phyloP scores from a whole-genome alignment of 1,139 yeast genomes.

The Eremothecium gossypii region DNA sequence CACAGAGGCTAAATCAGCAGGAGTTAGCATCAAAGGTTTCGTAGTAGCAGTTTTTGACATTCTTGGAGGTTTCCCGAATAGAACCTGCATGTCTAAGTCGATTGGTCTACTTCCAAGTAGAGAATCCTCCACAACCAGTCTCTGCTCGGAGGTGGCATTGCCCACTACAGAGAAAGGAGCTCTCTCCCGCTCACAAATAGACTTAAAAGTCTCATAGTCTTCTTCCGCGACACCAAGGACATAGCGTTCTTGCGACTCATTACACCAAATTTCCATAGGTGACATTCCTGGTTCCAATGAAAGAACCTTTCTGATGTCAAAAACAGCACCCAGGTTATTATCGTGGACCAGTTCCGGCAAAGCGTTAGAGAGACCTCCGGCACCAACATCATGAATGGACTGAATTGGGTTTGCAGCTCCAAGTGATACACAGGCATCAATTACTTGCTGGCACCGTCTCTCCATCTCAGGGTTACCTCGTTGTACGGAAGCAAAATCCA shows the following conservation, averaged over 20 bases:
- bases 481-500: constrained; percentile 98
- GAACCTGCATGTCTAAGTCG: constrained; percentile 91
- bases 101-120: constrained; percentile 75
- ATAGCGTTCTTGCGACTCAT: constrained; percentile 97
- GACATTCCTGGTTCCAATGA: constrained; percentile 97
- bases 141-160: constrained; percentile 78
- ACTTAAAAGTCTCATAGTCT: constrained; percentile 61
- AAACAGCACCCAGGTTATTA: constrained; percentile 87
- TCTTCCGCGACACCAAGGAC: constrained; percentile 86
- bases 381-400: constrained; percentile 98
- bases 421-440: constrained; percentile 82
- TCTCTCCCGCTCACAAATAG: constrained; percentile 88
- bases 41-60: constrained; percentile 75
- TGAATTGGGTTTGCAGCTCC: constrained; percentile 82
- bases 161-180: constrained; percentile 97
- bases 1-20: constrained; percentile 36
- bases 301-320: constrained; percentile 84
- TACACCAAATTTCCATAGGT: constrained; percentile 99
- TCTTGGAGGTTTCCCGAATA: constrained; percentile 96
- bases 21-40: constrained; percentile 48
- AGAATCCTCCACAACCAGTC: constrained; percentile 72
- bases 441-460: constrained; percentile 97
- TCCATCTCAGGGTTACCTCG: constrained; percentile 99
- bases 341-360: constrained; percentile 96
- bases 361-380: constrained; percentile 97